phyloP scores from a whole-genome alignment of 2,329 filamentous ascomycete genomes.

The Rosellinia necatrix region DNA sequence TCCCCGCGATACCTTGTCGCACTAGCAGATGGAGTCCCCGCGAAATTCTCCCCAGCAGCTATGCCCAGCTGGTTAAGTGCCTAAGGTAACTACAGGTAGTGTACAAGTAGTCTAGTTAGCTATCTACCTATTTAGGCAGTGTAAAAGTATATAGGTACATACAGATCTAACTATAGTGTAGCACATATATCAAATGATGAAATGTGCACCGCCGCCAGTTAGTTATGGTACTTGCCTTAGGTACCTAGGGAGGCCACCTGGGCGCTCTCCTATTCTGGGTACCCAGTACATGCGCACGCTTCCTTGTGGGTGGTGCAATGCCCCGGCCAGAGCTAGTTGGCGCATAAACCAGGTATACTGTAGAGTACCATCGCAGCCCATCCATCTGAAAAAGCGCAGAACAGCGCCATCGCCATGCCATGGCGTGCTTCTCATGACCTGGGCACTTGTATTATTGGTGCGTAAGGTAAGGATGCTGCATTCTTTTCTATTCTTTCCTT shows the following conservation, averaged over 20 bases:
- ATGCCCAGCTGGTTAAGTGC: slow-evolving; percentile 10
- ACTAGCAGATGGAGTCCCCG: slow-evolving; percentile 24
- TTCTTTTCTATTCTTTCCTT: background rate
- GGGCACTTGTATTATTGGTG: slow-evolving; percentile 6
- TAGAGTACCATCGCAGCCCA: background rate
- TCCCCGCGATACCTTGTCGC: slow-evolving; percentile 24
- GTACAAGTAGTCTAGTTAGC: no score
- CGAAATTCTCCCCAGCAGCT: slow-evolving; percentile 13
- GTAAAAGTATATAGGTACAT: no score
- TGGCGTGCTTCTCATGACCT: slow-evolving; percentile 5
- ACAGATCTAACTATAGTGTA: no score
- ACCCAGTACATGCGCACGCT: background rate
- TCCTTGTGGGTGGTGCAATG: background rate
- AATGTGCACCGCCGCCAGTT: no score
- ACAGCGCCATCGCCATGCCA: background rate
- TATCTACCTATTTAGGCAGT: no score
- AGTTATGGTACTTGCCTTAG: no score
- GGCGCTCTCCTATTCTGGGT: background rate
- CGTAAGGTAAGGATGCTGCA: background rate
- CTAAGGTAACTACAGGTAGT: no score
- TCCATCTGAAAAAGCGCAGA: background rate
- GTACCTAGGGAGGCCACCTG: no score
- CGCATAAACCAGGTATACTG: no score
- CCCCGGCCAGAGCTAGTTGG: no score
- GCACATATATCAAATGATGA: no score